These are phyloP conservation scores for Sporisorium scitamineum DNA, from an alignment of 1,284 basidiomycete species.

Conservation along the genomic window DNA sequence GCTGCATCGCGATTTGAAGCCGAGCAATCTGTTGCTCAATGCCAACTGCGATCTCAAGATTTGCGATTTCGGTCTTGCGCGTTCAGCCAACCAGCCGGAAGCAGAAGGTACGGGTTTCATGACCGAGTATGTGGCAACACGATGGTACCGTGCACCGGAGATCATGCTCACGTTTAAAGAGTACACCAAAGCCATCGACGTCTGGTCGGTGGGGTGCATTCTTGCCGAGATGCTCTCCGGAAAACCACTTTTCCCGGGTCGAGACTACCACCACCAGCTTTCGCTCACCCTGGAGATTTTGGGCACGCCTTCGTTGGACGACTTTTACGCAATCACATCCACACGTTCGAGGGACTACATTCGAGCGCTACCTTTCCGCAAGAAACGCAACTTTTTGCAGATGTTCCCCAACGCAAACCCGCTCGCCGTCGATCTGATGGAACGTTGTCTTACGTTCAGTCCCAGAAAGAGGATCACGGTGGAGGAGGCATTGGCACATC, in stretches of 20 bases:
- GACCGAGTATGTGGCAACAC: constrained; percentile 69
- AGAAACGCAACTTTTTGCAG: constrained; percentile 80
- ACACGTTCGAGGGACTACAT: constrained; percentile 89
- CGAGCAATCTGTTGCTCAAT: constrained; percentile 66
- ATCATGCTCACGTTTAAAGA: constrained; percentile 70
- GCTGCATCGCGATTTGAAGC: constrained; percentile 67
- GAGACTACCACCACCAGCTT: constrained; percentile 72
- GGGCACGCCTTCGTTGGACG: constrained; percentile 75
- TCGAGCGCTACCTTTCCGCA: constrained; percentile 89
- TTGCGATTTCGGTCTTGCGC: constrained; percentile 69
- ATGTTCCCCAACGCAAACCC: constrained; percentile 84
- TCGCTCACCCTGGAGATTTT: constrained; percentile 75
- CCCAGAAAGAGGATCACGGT: constrained; percentile 67
- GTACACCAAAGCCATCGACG: constrained; percentile 69
- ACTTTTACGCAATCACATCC: constrained; percentile 80
- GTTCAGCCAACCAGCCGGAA: constrained; percentile 67
- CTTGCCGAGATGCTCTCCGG: constrained; percentile 94
- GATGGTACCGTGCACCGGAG: constrained; percentile 68
- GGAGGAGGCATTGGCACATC: constrained; percentile 67
- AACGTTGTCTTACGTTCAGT: constrained; percentile 81
- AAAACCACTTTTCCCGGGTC: constrained; percentile 87
- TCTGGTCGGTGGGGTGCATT: constrained; percentile 94
- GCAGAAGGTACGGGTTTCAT: constrained; percentile 67
- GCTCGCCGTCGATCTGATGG: constrained; percentile 81
- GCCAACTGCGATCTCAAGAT: constrained; percentile 69